Evolutionary conservation across 2,329 filamentous ascomycete species (phyloP).

Genomic region (Colletotrichum sp.): DNA sequence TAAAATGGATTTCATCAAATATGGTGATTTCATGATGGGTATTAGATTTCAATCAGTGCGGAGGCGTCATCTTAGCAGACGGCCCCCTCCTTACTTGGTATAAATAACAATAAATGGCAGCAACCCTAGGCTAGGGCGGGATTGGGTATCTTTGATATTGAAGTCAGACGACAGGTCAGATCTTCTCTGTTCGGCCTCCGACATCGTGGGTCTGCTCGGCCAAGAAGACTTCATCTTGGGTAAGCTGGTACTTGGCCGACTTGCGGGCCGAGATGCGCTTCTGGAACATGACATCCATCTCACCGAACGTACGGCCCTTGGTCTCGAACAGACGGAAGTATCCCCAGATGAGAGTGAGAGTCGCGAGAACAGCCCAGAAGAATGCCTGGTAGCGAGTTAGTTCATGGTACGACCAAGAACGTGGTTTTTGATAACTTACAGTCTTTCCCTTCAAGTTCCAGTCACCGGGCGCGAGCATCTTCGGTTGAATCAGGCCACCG

Average conservation of each 20-base stretch:
- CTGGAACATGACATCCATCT: constrained; percentile 49
- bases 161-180: neutral
- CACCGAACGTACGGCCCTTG: constrained; percentile 49
- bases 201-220: constrained; percentile 5
- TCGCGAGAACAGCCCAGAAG: constrained; percentile 43
- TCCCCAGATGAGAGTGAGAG: constrained; percentile 43
- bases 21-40: neutral
- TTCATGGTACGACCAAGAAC: neutral
- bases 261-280: constrained; percentile 42
- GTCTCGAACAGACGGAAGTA: constrained; percentile 50
- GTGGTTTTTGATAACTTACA: constrained; percentile 21
- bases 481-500: constrained; percentile 41
- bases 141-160: neutral
- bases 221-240: constrained; percentile 34
- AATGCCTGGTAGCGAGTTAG: constrained; percentile 36
- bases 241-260: constrained; percentile 39
- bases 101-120: neutral
- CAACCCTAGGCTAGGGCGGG: neutral
- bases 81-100: neutral
- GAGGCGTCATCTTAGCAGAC: neutral
- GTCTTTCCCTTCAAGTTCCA: constrained; percentile 47
- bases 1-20: neutral
- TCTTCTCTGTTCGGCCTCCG: neutral
- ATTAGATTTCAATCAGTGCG: neutral
- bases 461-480: constrained; percentile 41